Conservation (phyloP, 805 yeast genomes). For the Maudiozyma serrabonitensis region DNA sequence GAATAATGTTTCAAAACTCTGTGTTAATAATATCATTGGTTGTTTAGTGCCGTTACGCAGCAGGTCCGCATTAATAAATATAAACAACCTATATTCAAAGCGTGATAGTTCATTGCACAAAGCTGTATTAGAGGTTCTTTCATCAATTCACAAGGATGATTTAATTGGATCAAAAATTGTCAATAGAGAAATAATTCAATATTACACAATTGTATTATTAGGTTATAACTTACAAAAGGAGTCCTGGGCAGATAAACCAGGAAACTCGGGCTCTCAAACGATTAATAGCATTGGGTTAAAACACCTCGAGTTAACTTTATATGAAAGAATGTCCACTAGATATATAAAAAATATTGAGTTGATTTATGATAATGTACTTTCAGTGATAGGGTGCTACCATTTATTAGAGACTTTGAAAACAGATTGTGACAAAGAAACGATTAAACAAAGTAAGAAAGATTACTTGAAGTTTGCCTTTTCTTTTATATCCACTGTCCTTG, state of each 20-base stretch:
- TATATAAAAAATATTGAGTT: constrained; percentile 19
- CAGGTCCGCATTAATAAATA: constrained; percentile 38
- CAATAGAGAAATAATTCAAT: constrained; percentile 27
- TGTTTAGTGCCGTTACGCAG: constrained; percentile 43
- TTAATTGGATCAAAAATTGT: constrained; percentile 17
- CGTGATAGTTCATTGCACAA: constrained; percentile 26
- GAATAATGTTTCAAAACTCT: constrained; percentile 16
- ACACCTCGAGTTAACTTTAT: constrained; percentile 11
- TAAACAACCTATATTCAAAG: constrained; percentile 31
- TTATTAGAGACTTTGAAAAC: constrained; percentile 6
- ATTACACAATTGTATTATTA: constrained; percentile 23
- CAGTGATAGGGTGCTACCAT: constrained; percentile 24
- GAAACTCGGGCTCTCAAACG: background rate
- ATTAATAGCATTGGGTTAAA: constrained; percentile 11
- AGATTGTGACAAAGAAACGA: background rate
- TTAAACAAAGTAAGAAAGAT: constrained; percentile 3
- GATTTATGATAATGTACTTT: constrained; percentile 18
- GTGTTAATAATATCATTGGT: constrained; percentile 36
- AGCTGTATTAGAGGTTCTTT: constrained; percentile 9
- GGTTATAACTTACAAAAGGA: constrained; percentile 19
- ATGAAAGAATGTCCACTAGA: constrained; percentile 19
- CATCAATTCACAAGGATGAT: constrained; percentile 14
- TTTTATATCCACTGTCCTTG: constrained; percentile 30
- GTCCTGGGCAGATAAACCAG: constrained; percentile 12
- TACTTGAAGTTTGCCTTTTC: constrained; percentile 35